A percentile compares a stretch with the other conserved stretches of the same genome.
Conservation (phyloP, 2,329 filamentous ascomycete genomes). For the Trichoderma atroviride region DNA sequence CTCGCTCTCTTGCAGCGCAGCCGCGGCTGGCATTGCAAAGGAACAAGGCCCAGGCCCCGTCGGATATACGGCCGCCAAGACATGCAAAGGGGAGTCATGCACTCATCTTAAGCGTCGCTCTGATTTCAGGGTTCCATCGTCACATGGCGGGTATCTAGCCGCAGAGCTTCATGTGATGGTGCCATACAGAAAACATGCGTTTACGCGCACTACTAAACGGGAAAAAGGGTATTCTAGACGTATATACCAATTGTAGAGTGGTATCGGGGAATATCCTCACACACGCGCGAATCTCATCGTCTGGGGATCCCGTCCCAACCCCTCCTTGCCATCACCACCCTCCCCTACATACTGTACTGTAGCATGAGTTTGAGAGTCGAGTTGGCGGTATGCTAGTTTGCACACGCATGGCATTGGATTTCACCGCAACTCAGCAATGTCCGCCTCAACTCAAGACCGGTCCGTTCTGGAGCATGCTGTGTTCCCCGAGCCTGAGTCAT, state of each 20-base stretch:
- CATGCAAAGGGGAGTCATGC: slow-evolving; percentile 22
- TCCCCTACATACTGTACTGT: neutral
- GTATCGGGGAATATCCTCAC: neutral
- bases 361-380: neutral
- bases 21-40: neutral
- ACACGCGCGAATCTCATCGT: slow-evolving; percentile 5
- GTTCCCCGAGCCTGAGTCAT: neutral
- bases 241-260: neutral
- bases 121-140: slow-evolving; percentile 16
- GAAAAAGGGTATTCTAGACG: neutral
- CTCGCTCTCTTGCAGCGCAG: too few relatives aligned
- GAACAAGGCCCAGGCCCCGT: slow-evolving; percentile 1
- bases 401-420: neutral
- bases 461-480: neutral
- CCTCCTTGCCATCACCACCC: neutral
- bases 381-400: neutral
- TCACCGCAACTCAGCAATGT: slow-evolving; percentile 13
- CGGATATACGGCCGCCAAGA: slow-evolving; percentile 21
- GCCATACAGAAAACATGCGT: neutral
- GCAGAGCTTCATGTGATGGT: slow-evolving; percentile 18
- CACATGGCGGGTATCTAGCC: slow-evolving; percentile 20
- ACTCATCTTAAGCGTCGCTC: slow-evolving; percentile 8
- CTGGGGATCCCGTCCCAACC: neutral
- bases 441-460: neutral
- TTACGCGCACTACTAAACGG: neutral